These are phyloP conservation scores for Rhinocladiella similis DNA, from an alignment of 2,329 filamentous ascomycete genomes.

Conservation along the genomic window DNA sequence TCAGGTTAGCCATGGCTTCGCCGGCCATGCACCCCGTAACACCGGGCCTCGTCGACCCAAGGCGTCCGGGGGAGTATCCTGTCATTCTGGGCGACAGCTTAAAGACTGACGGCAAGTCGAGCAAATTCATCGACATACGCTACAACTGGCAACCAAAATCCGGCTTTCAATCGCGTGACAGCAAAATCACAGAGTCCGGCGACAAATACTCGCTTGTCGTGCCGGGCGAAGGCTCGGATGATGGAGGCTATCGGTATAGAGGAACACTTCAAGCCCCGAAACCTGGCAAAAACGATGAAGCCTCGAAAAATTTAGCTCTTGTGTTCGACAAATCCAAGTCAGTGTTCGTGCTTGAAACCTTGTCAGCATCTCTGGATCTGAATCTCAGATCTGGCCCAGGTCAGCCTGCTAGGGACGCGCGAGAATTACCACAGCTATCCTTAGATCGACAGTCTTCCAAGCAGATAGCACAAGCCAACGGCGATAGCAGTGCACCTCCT, in stretches of 20 bases:
- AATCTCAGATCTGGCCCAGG: conserved; percentile 70
- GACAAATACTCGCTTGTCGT: conserved; percentile 20
- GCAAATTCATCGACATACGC: conserved; percentile 39
- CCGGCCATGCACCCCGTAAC: conserved; percentile 20
- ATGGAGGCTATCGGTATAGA: conserved; percentile 16
- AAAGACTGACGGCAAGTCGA: conserved; percentile 32
- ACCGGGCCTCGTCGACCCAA: conserved; percentile 18
- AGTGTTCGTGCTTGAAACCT: conserved; percentile 76
- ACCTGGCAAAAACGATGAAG: conserved; percentile 23
- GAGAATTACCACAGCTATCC: conserved; percentile 19
- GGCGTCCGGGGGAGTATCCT: conserved; percentile 44
- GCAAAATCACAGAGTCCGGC: conserved; percentile 19
- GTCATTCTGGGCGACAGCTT: conserved; percentile 47
- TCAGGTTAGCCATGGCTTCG: conserved; percentile 15
- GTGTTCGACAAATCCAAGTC: conserved; percentile 75
- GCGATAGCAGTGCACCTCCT: conserved; percentile 25
- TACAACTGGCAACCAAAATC: conserved; percentile 49
- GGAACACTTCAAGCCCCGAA: neutral
- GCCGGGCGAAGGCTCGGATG: conserved; percentile 6
- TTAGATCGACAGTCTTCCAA: conserved; percentile 14
- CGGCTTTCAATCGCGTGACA: conserved; percentile 23
- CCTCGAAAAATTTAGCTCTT: conserved; percentile 49
- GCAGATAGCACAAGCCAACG: conserved; percentile 26
- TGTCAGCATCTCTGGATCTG: conserved; percentile 84
- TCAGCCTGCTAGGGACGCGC: conserved; percentile 14